Conservation (phyloP, 768 basidiomycete genomes). For the Phlebiopsis flavidoalba region DNA sequence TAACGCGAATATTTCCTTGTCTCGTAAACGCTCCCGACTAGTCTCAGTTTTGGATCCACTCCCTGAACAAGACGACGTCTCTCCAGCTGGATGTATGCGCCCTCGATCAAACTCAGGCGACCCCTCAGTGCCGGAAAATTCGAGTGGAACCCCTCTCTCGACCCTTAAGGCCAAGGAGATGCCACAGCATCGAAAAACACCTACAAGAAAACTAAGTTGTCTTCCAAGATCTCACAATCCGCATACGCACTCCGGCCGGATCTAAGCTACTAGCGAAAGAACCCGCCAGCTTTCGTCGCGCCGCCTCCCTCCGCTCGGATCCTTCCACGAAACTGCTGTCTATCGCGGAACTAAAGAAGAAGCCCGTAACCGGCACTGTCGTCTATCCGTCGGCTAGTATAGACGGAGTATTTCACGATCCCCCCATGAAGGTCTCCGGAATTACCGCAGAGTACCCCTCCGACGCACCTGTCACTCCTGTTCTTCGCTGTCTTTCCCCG, state of each 20-base stretch:
- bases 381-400: not conserved
- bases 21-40: not conserved
- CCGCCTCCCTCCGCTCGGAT: conserved; percentile 32
- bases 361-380: not conserved
- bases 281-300: conserved; percentile 38
- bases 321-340: conserved; percentile 7
- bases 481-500: not conserved
- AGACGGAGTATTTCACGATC: not conserved
- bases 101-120: not conserved
- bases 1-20: not conserved
- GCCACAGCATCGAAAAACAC: not conserved
- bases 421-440: not conserved
- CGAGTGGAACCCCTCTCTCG: not conserved
- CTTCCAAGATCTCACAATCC: not conserved
- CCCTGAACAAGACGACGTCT: not conserved
- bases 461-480: not conserved
- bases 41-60: not conserved
- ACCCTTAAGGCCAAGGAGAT: not conserved
- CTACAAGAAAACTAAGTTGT: not conserved
- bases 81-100: not conserved
- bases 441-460: not conserved
- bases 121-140: not conserved
- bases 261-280: conserved; percentile 19
- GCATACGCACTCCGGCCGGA: not conserved
- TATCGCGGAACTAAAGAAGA: not conserved